Base-by-base conservation (phyloP, 352 stramenopile species). In the Pythium brassicae region DNA sequence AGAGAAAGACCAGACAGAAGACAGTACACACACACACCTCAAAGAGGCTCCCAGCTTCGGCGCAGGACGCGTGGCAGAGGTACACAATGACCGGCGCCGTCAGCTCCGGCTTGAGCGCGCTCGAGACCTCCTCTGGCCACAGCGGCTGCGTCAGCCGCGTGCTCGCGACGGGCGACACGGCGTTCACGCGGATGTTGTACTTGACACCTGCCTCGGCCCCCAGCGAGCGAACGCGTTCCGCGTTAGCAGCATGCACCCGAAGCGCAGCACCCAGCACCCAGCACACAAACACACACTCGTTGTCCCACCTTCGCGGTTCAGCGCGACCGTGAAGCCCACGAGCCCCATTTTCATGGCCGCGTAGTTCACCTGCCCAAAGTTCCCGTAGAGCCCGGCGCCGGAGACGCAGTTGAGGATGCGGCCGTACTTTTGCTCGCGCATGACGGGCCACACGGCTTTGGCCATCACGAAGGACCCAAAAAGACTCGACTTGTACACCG, bases 351-450 rank as follows among this genome's bases (percentile, higher is more conserved):
- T 92, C 66, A 83, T 79, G n/a, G 81, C 69, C 8, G 76, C 77
- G 58, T 92, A 92, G 66, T 91, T 89, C 42, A 76, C 77, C 44
- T 91, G 81, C 3, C 81, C 81, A 57, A 91, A 91, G 61, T 91
- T 87, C 17, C 81, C 81, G 45, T 91, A 91, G 25, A 92, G 61
- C 2, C 81, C 81, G 3, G 77, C 64, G 17, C 71, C 76, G 15
- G 77, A 88, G 55, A 82, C 68, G 52, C 77, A 88, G 61, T 87
- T 86, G 45, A 90, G 66, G 57, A 90, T 86, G 48, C 77, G 76
- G 7, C 80, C 80, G 54, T 87, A 88, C 49, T 82, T 82, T 63
- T 90, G 77, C 35, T 75, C 49, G 23, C 80, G 73, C 80, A 90
- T 88, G 53, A 85, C 66, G 10, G 77, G 63, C 80, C 80, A 90